Base-by-base conservation (phyloP, 257 asterid genomes). In the Nicotiana attenuata region DNA sequence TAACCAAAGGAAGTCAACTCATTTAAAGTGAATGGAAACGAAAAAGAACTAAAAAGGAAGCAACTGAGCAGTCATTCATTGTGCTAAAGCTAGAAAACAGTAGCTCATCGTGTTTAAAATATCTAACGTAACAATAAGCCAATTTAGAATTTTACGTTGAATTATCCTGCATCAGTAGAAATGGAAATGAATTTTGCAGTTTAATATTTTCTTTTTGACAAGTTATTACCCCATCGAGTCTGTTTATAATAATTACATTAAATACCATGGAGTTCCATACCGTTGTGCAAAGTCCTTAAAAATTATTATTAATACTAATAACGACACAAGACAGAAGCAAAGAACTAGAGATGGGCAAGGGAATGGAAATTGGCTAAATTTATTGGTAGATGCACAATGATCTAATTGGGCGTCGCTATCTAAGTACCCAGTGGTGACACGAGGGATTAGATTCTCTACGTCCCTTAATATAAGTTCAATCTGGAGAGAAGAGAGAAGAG, bases 351-450 rank as follows among this genome's bases (percentile, higher is more conserved):
- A 55, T 11, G 14, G 24, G 79, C 33, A 91, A 10, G 89, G 91
- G 81, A 88, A 87, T 17, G 91, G 93, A 76, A 87, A 82, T 3
- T 88, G 90, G 78, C 87, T 85, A 50, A 91, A 84, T 19, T 75
- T 84, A 73, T 79, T 63, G 16, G 77, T 29, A 15, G 80, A 79
- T 82, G 84, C 80, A 24, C 60, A 57, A 14, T 88, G 91, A 80
- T 87, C 90, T 81, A 86, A 68, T 24, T 88, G 89, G 78, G 83
- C 84, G 76, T 82, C 84, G 52, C 10, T 65, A 69, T 84, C 89
- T 67, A 63, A 87, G 80, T 78, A 24, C 26, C 77, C 84, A 31
- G 60, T 76, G 17, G 82, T 55, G 38, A 53, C 85, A 2, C 84
- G 87, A 35, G 29, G 29, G 29, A 28, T 28, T 28, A 28, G n/a